Evolutionary conservation across 805 yeast species (phyloP).

Genomic region (Lipomyces orientalis): DNA sequence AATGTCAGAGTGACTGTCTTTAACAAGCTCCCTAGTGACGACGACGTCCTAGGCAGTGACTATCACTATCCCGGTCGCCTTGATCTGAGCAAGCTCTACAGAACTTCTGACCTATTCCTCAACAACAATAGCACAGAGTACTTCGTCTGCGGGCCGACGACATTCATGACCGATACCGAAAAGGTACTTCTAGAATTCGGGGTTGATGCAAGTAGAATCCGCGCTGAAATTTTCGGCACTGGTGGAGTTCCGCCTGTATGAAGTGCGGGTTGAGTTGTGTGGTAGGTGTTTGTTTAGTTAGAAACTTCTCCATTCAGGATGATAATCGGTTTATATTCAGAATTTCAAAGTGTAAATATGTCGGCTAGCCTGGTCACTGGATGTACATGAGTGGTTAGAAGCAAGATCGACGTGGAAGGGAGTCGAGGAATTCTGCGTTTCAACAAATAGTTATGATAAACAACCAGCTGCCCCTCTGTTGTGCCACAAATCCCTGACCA

Average conservation of each 20-base stretch:
- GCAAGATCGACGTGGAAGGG: too few relatives aligned
- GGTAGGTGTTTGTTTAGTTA: too few relatives aligned
- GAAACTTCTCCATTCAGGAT: too few relatives aligned
- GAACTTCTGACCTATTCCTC: not conserved
- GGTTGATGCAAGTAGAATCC: not conserved
- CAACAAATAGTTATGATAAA: too few relatives aligned
- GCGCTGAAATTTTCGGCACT: not conserved
- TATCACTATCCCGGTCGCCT: not conserved
- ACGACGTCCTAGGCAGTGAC: not conserved
- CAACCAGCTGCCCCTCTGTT: too few relatives aligned
- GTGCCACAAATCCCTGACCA: too few relatives aligned
- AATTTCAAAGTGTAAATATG: too few relatives aligned
- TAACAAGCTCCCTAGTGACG: not conserved
- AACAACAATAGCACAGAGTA: not conserved
- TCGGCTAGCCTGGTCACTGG: too few relatives aligned
- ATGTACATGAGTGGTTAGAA: too few relatives aligned
- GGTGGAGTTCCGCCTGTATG: not conserved
- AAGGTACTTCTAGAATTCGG: not conserved
- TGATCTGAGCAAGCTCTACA: not conserved
- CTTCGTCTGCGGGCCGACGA: not conserved
- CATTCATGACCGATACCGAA: not conserved
- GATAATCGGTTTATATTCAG: too few relatives aligned
- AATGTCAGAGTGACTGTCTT: not conserved
- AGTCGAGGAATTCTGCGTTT: too few relatives aligned
- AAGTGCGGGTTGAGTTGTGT: too few relatives aligned